phyloP scores from a whole-genome alignment of 495 filamentous ascomycete species.

The Recurvomyces mirabilis region DNA sequence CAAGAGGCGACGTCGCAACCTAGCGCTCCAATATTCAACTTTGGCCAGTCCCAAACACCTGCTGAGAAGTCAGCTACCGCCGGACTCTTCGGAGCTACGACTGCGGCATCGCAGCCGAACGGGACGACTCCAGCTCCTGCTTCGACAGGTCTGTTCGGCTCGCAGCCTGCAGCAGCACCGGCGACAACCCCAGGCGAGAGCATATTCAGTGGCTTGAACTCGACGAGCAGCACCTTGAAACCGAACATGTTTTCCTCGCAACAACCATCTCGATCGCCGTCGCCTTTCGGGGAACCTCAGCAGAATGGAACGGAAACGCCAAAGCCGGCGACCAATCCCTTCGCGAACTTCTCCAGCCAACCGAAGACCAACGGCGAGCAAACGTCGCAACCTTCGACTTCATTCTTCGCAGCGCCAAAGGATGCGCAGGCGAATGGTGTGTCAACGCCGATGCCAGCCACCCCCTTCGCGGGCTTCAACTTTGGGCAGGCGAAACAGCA shows the following conservation, averaged over 20 bases:
- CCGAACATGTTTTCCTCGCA: neutral
- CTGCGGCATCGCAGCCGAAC: neutral
- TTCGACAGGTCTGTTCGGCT: neutral
- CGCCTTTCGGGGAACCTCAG: neutral
- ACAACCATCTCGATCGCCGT: no score
- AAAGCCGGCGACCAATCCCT: neutral
- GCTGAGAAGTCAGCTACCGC: neutral
- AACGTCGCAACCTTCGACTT: neutral
- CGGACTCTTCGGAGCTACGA: neutral
- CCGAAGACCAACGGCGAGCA: neutral
- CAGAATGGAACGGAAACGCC: neutral
- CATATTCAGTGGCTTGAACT: constrained; percentile 2
- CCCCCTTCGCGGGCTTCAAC: constrained; percentile 1
- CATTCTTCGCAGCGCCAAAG: neutral
- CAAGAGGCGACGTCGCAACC: neutral
- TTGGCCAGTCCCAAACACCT: neutral
- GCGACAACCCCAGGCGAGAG: neutral
- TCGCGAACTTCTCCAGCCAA: neutral
- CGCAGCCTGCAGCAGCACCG: neutral
- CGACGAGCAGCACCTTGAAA: neutral
- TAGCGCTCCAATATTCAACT: neutral
- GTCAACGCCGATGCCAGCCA: no score
- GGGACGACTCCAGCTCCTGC: neutral
- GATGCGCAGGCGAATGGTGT: no score
- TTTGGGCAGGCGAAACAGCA: neutral